Conservation (phyloP, 495 filamentous ascomycete genomes). For the Penicillium steckii region DNA sequence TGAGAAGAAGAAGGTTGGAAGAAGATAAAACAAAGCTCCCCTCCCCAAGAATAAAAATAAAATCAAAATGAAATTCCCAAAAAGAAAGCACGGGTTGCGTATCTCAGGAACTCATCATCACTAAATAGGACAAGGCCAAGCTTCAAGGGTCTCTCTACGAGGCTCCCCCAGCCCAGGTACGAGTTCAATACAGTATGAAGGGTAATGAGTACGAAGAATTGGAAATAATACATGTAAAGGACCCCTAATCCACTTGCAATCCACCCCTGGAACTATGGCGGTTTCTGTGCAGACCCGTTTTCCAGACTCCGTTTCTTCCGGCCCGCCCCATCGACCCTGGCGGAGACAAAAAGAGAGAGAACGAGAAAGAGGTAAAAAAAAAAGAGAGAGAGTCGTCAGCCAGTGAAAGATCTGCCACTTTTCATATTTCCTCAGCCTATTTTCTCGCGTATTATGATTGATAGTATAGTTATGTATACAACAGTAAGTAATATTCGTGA, state of each 20-base stretch:
- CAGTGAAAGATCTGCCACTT: slow-evolving; percentile 6
- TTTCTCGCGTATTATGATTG: too few relatives aligned
- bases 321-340: slow-evolving; percentile 20
- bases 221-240: slow-evolving; percentile 6
- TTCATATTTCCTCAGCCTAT: too few relatives aligned
- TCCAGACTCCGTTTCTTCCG: slow-evolving; percentile 28
- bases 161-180: slow-evolving; percentile 11
- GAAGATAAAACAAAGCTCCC: slow-evolving; percentile 3
- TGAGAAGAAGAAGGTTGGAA: slow-evolving; percentile 8
- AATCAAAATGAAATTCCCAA: slow-evolving; percentile 5
- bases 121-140: slow-evolving; percentile 29
- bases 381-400: too few relatives aligned
- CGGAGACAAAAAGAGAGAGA: slow-evolving; percentile 16
- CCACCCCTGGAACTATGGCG: slow-evolving; percentile 20
- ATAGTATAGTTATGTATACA: too few relatives aligned
- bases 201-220: neutral
- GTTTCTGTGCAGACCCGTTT: slow-evolving; percentile 31
- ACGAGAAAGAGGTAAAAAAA: too few relatives aligned
- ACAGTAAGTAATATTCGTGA: too few relatives aligned
- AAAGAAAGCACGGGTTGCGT: neutral
- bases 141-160: slow-evolving; percentile 30
- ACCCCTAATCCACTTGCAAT: slow-evolving; percentile 18
- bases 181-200: slow-evolving; percentile 1
- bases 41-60: slow-evolving; percentile 9
- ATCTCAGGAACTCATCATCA: slow-evolving; percentile 19